Evolutionary conservation across 1,284 basidiomycete genomes (phyloP), one percentile per base, ranked within the genome.

Genomic region (Schizophyllum amplum): DNA sequence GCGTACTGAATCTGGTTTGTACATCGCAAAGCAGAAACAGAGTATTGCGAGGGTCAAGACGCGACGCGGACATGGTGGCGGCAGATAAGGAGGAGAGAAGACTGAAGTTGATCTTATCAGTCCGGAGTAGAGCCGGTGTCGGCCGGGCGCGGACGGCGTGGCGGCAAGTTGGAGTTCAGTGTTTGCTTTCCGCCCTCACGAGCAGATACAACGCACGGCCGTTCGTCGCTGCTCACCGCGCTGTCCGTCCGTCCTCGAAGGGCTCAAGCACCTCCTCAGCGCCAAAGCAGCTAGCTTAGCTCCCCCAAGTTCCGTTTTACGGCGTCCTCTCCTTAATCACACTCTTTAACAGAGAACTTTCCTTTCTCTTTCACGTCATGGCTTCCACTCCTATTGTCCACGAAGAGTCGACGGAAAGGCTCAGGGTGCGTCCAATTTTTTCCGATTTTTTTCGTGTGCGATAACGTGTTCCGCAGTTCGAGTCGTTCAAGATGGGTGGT

Each of bases 11-110:
- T 58, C 80, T 79, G 15, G 80, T 77, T 71, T 93, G 90, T 1
- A 93, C 72, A 69, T 94, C 92, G 69, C 91, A 93, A 33, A 90
- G 72, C 58, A 94, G 79, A 72, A 94, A 82, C 24, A 87, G 68
- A 11, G 87, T 86, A 6, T 70, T 70, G 0, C 65, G 64, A 7
- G 80, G 75, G 20, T 75, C 67, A 59, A 83, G 60, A 20, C 48
- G 48, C 11, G 21, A 24, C 21, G 13, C 21, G 24, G 13, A 9
- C 13, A 20, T 50, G 11, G 24, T 11, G 4, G 21, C 21, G 24
- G 24, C n/a, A 47, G 42, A 47, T n/a, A 47, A 47, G 42, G 42
- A 11, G 48, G 48, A 24, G 20, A 22, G 24, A n/a, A 47, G 42
- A 47, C 13, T n/a, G 48, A 20, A 42, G 48, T 20, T 50, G 21